These are phyloP conservation scores for Colletotrichum echinochloae DNA, from an alignment of 2,329 filamentous ascomycete species.

Conservation along the genomic window DNA sequence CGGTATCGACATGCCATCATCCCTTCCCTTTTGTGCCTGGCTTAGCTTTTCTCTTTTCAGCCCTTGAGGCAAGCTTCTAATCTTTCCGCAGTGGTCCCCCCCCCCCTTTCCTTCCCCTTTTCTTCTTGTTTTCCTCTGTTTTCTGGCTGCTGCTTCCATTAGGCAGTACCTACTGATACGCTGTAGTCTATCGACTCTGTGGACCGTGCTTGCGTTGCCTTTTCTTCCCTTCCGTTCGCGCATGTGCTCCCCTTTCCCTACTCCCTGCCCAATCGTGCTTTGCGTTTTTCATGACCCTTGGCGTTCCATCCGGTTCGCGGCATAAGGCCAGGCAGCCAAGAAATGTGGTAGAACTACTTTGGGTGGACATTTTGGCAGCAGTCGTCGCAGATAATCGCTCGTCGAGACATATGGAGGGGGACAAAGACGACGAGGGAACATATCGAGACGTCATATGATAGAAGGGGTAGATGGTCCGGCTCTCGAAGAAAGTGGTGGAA, in stretches of 20 bases:
- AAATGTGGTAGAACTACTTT: background rate
- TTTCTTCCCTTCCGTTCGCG: constrained; percentile 6
- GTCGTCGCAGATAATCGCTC: background rate
- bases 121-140: background rate
- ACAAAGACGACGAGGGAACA: background rate
- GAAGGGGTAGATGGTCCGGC: background rate
- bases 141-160: background rate
- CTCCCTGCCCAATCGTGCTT: background rate
- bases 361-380: background rate
- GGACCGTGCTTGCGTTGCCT: background rate
- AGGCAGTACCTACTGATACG: background rate
- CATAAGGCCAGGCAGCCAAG: constrained; percentile 15
- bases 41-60: background rate
- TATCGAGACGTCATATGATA: background rate
- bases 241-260: background rate
- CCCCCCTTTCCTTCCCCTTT: too few relatives aligned
- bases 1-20: background rate
- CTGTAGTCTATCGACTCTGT: background rate
- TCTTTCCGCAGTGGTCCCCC: background rate
- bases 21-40: background rate
- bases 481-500: background rate
- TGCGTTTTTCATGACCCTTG: background rate
- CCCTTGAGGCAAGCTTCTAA: background rate
- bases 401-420: background rate
- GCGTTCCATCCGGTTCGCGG: constrained; percentile 5